Evolutionary conservation across 1,139 yeast species (phyloP).

Genomic region (Hanseniaspora gamundiae): DNA sequence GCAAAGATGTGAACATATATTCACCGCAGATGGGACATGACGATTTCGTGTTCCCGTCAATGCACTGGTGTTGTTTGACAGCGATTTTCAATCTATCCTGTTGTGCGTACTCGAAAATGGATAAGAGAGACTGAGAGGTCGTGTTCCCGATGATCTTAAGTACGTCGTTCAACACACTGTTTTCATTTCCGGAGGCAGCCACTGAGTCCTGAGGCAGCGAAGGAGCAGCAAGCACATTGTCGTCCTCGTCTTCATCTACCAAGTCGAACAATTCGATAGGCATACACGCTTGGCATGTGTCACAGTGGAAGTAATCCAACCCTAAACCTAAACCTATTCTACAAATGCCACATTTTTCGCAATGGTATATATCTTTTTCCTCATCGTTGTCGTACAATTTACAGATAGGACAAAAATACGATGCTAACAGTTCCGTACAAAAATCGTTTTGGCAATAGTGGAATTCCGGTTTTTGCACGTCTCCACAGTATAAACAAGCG

Average conservation of each 20-base stretch:
- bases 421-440: slow-evolving; percentile 58
- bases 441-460: slow-evolving; percentile 45
- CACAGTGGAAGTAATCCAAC: slow-evolving; percentile 83
- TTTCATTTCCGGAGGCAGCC: no score
- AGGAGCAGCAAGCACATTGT: no score
- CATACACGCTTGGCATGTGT: slow-evolving; percentile 81
- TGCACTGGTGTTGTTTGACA: slow-evolving; percentile 48
- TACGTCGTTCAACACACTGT: slow-evolving; percentile 1
- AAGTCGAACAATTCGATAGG: slow-evolving; percentile 58
- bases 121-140: neutral
- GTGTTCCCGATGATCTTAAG: slow-evolving; percentile 1
- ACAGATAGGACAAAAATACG: slow-evolving; percentile 68
- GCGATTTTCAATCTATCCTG: neutral
- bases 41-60: slow-evolving; percentile 78
- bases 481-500: slow-evolving; percentile 68
- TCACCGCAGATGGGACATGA: slow-evolving; percentile 92
- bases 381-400: slow-evolving; percentile 77
- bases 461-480: slow-evolving; percentile 54
- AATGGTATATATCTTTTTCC: slow-evolving; percentile 74
- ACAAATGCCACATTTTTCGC: slow-evolving; percentile 88
- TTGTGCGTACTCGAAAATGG: neutral
- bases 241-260: neutral
- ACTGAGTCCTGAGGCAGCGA: no score
- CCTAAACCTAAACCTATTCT: slow-evolving; percentile 80
- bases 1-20: slow-evolving; percentile 75